phyloP scores from a whole-genome alignment of 164 flowering plant genomes.

The Umbellularia californica region DNA sequence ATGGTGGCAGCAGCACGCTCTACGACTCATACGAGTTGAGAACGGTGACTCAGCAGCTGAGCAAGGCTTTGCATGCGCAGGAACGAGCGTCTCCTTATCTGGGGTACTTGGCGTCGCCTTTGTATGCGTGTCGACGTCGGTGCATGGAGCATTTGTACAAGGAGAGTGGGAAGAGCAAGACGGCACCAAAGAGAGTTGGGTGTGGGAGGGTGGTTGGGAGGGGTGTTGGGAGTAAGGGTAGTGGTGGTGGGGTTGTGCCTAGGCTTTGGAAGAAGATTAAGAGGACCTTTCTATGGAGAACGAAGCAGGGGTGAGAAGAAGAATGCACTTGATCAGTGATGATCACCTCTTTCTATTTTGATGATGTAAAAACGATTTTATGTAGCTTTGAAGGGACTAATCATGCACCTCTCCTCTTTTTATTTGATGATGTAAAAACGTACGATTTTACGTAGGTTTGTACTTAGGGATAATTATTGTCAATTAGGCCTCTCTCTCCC shows the following conservation, averaged over 20 bases:
- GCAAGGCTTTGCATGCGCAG: constrained; percentile 28
- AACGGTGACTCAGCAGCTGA: constrained; percentile 44
- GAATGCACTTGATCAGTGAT: no score
- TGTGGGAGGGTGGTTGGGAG: not conserved
- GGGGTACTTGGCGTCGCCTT: constrained; percentile 21
- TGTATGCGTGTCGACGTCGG: constrained; percentile 6
- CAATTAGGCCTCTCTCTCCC: no score
- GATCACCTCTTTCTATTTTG: no score
- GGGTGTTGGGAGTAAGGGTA: not conserved
- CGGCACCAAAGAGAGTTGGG: constrained; percentile 14
- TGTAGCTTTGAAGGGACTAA: no score
- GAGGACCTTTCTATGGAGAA: constrained; percentile 3
- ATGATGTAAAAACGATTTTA: no score
- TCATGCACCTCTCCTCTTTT: no score
- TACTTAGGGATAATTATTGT: no score
- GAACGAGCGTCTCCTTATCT: constrained; percentile 13
- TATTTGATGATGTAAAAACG: no score
- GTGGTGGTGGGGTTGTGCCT: constrained; percentile 17
- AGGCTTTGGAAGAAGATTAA: constrained; percentile 44
- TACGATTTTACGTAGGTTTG: no score
- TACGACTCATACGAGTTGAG: constrained; percentile 47
- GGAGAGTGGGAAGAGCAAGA: constrained; percentile 7
- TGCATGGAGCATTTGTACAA: constrained; percentile 15
- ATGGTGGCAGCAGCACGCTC: constrained; percentile 36
- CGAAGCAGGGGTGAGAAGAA: no score